Evolutionary conservation across 73 alveolate genomes (phyloP).

Genomic region (Stentor roeselii): DNA sequence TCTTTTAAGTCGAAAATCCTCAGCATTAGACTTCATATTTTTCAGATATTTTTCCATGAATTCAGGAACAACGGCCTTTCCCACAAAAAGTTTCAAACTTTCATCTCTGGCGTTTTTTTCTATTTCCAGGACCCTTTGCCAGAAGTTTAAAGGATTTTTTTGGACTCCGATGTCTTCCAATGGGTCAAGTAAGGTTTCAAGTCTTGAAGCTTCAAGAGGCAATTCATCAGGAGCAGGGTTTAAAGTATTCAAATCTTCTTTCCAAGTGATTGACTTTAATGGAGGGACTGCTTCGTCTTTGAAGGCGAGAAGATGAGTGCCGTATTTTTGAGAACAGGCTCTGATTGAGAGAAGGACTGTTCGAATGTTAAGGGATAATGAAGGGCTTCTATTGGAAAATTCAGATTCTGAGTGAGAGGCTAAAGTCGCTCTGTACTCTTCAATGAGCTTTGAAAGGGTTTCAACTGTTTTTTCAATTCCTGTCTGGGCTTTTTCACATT

Average conservation of each 20-base stretch:
- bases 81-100: conserved; percentile 79
- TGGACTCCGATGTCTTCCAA: conserved; percentile 23
- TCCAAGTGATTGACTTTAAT: conserved; percentile 7
- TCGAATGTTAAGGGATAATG: conserved; percentile 51
- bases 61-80: conserved; percentile 87
- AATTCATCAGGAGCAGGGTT: conserved; percentile 21
- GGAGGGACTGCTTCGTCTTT: conserved; percentile 7
- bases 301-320: conserved; percentile 38
- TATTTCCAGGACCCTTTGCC: conserved; percentile 59
- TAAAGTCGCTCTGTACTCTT: conserved; percentile 51
- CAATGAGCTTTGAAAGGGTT: conserved; percentile 43
- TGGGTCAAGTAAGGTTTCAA: neutral
- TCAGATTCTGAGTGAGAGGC: conserved; percentile 41
- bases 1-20: conserved; percentile 75
- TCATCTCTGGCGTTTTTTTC: conserved; percentile 75
- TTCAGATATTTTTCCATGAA: conserved; percentile 66
- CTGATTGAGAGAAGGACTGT: conserved; percentile 59
- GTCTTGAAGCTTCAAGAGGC: neutral
- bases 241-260: conserved; percentile 12
- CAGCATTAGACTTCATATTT: conserved; percentile 74
- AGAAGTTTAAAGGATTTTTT: conserved; percentile 46
- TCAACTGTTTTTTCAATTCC: conserved; percentile 69
- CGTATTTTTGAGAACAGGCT: conserved; percentile 65
- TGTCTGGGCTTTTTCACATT: conserved; percentile 90
- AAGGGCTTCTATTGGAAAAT: conserved; percentile 50